phyloP scores from a whole-genome alignment of 2,329 filamentous ascomycete species.

The Diaporthe citriasiana region DNA sequence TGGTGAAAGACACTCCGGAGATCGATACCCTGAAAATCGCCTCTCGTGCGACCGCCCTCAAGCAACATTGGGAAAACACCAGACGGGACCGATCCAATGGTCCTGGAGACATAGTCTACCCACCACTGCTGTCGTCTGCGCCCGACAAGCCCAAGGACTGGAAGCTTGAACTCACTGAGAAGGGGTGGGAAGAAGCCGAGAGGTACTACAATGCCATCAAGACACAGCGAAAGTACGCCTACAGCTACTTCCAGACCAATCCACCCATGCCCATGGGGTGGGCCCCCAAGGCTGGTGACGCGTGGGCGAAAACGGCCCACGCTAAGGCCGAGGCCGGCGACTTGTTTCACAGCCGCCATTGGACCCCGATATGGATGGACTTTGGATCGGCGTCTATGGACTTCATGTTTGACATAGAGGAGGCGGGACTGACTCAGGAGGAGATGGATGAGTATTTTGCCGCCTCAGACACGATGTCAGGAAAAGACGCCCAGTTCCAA shows the following conservation, averaged over 20 bases:
- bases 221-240: background rate
- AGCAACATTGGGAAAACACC: background rate
- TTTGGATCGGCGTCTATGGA: background rate
- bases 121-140: background rate
- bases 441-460: background rate
- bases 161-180: background rate
- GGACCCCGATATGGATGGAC: background rate
- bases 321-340: background rate
- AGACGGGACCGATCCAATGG: background rate
- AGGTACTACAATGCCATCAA: background rate
- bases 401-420: background rate
- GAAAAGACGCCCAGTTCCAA: background rate
- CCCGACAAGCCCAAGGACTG: background rate
- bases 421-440: background rate
- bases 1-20: background rate
- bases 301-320: background rate
- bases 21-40: background rate
- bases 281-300: background rate
- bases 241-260: background rate
- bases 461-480: background rate
- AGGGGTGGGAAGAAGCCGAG: background rate
- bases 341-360: conserved; percentile 8
- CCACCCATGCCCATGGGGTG: conserved; percentile 14
- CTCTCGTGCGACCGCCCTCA: background rate
- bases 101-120: background rate